These are phyloP conservation scores for Lepidium aucheri DNA, from an alignment of 345 rosid genomes.

Conservation along the genomic window DNA sequence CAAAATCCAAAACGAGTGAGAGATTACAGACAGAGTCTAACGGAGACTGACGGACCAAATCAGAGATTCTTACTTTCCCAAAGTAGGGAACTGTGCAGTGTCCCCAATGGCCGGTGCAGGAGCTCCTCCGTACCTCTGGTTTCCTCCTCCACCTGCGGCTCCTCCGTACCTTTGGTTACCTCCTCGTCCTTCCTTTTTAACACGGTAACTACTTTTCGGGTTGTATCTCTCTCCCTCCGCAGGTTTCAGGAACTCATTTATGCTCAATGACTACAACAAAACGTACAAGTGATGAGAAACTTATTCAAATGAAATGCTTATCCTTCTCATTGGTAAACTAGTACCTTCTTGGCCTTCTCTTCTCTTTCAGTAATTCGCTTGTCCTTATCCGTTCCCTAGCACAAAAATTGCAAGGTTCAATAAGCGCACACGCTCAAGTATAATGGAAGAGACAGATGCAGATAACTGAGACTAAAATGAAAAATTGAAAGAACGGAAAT, in stretches of 20 bases:
- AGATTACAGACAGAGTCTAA: slow-evolving; percentile 9
- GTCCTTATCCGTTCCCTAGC: slow-evolving; percentile 65
- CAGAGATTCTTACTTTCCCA: slow-evolving; percentile 31
- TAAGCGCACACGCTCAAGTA: neutral
- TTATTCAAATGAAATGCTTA: neutral
- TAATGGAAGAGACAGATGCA: neutral
- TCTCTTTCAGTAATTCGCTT: slow-evolving; percentile 51
- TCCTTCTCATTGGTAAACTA: slow-evolving; percentile 3
- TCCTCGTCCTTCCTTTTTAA: slow-evolving; percentile 34
- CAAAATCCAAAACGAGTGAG: slow-evolving; percentile 8
- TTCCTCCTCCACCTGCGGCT: slow-evolving; percentile 11
- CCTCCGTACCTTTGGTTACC: neutral
- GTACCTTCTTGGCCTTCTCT: slow-evolving; percentile 55
- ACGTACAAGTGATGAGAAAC: neutral
- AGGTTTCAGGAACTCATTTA: slow-evolving; percentile 68
- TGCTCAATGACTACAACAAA: slow-evolving; percentile 44
- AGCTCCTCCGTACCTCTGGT: neutral
- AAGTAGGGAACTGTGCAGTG: slow-evolving; percentile 61
- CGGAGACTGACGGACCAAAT: neutral
- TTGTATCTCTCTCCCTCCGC: slow-evolving; percentile 45
- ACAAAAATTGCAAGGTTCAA: neutral
- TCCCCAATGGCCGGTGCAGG: slow-evolving; percentile 54
- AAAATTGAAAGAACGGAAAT: neutral
- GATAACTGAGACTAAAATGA: neutral
- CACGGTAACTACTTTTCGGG: slow-evolving; percentile 41